Conservation (phyloP, 2,329 filamentous ascomycete genomes). For the Tolypocladium ovalisporum region DNA sequence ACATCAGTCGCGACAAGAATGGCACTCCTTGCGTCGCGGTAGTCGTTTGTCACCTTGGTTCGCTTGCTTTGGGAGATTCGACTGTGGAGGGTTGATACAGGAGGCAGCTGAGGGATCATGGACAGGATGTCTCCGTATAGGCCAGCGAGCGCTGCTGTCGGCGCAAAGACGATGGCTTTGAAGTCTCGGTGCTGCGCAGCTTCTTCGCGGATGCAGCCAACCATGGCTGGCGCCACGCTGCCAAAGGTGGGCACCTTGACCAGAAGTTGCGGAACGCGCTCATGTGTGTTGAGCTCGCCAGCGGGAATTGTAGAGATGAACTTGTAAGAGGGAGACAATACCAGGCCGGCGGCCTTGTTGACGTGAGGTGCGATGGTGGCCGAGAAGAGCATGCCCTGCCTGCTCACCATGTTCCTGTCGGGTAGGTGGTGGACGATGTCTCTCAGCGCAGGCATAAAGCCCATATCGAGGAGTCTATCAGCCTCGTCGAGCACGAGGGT, state of each 20-base stretch:
- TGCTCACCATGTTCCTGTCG: slow-evolving; percentile 42
- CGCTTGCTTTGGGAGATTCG: slow-evolving; percentile 39
- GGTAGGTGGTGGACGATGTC: slow-evolving; percentile 67
- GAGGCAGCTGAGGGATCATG: slow-evolving; percentile 26
- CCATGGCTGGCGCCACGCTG: slow-evolving; percentile 49
- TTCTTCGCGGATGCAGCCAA: slow-evolving; percentile 43
- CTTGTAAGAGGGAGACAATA: slow-evolving; percentile 61
- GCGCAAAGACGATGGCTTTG: slow-evolving; percentile 78
- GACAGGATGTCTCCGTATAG: slow-evolving; percentile 37
- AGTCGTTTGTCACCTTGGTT: slow-evolving; percentile 50
- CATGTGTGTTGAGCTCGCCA: slow-evolving; percentile 66
- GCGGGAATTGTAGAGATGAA: slow-evolving; percentile 71
- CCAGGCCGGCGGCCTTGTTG: slow-evolving; percentile 58
- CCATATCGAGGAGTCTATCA: slow-evolving; percentile 71
- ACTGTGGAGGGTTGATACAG: slow-evolving; percentile 36
- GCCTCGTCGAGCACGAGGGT: slow-evolving; percentile 78
- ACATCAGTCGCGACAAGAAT: slow-evolving; percentile 62
- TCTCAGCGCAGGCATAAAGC: slow-evolving; percentile 70
- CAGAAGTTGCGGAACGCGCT: slow-evolving; percentile 62
- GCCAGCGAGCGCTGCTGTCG: slow-evolving; percentile 42
- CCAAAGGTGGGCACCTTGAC: slow-evolving; percentile 59
- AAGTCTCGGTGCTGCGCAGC: slow-evolving; percentile 39
- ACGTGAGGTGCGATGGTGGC: slow-evolving; percentile 76
- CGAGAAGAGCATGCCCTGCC: slow-evolving; percentile 73
- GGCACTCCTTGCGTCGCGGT: slow-evolving; percentile 37